A percentile compares a stretch with the other conserved stretches of the same genome.
Conservation (phyloP, 2,329 filamentous ascomycete genomes). For the Verticillium klebahnii region DNA sequence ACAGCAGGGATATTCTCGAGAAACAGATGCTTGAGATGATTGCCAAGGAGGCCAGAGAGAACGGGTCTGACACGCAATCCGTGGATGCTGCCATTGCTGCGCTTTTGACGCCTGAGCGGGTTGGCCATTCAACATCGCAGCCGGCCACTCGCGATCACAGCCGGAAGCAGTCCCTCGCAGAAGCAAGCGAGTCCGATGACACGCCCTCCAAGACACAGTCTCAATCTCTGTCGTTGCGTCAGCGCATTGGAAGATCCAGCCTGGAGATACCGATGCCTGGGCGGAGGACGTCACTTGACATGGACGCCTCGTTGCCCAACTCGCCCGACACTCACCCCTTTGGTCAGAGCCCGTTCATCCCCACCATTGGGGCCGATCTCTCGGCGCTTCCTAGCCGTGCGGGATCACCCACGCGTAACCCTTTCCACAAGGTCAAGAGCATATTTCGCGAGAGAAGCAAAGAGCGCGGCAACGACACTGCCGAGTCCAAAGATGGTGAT, state of each 20-base stretch:
- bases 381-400: constrained; percentile 60
- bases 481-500: constrained; percentile 17
- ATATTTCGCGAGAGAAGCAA: constrained; percentile 51
- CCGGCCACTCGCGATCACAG: constrained; percentile 25
- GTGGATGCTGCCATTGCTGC: neutral
- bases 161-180: constrained; percentile 30
- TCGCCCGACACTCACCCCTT: constrained; percentile 48
- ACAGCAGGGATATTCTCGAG: constrained; percentile 49
- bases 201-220: constrained; percentile 10
- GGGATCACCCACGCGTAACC: constrained; percentile 58
- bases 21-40: constrained; percentile 61
- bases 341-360: constrained; percentile 46
- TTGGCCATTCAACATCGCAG: constrained; percentile 16
- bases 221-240: constrained; percentile 5
- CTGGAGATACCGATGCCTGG: constrained; percentile 41
- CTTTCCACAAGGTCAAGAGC: constrained; percentile 48
- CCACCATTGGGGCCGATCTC: constrained; percentile 56
- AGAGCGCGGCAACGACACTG: constrained; percentile 32
- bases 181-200: constrained; percentile 35
- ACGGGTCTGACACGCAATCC: constrained; percentile 21
- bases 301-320: constrained; percentile 40
- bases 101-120: constrained; percentile 11
- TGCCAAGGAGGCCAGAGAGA: constrained; percentile 44
- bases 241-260: constrained; percentile 34
- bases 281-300: constrained; percentile 36